Evolutionary conservation across 2,329 filamentous ascomycete genomes (phyloP).

Genomic region (Pestalotiopsis sp.): DNA sequence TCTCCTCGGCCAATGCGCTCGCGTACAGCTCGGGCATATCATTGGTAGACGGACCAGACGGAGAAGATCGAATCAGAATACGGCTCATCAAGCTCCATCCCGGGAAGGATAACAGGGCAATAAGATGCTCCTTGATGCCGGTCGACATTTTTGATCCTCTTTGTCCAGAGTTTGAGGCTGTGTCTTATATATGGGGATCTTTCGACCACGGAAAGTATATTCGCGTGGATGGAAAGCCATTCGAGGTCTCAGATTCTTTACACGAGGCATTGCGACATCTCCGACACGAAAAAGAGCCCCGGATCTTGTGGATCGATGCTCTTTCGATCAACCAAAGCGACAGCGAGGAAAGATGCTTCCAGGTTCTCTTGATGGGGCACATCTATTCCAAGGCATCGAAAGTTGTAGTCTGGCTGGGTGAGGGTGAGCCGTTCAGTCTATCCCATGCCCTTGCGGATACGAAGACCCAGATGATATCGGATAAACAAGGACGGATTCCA

Average conservation of each 20-base stretch:
- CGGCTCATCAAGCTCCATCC: neutral
- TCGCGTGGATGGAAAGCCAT: neutral
- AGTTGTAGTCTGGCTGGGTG: neutral
- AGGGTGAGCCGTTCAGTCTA: neutral
- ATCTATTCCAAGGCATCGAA: neutral
- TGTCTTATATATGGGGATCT: constrained; percentile 6
- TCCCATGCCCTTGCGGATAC: neutral
- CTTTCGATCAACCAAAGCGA: neutral
- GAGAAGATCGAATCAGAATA: neutral
- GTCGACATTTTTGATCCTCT: neutral
- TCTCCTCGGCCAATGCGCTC: neutral
- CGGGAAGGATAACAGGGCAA: neutral
- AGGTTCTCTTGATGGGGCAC: constrained; percentile 1
- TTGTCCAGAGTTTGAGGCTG: neutral
- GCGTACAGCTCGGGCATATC: neutral
- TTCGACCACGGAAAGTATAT: neutral
- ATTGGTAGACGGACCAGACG: neutral
- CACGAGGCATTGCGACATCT: neutral
- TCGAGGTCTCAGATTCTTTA: neutral
- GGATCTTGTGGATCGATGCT: constrained; percentile 2
- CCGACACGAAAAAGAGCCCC: neutral
- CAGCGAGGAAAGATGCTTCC: neutral
- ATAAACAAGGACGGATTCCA: neutral
- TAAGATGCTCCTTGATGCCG: neutral
- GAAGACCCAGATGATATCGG: neutral